Evolutionary conservation across 179 eudicot genomes (phyloP).

Genomic region (Beta macrorhiza): DNA sequence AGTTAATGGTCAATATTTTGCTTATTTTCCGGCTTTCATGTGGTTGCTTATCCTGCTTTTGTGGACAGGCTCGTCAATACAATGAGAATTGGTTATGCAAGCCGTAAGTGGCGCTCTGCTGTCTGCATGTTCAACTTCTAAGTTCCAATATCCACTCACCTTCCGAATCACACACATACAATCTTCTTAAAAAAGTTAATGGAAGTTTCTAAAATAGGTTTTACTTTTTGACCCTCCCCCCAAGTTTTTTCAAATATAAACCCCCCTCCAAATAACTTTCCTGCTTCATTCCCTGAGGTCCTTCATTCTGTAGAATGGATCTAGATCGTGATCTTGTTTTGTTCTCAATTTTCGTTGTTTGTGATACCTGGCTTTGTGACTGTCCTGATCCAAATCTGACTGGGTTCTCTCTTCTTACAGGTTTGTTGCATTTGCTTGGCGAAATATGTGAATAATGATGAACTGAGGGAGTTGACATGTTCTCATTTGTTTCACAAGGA

Average conservation of each 20-base stretch:
- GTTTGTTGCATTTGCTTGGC: constrained; percentile 54
- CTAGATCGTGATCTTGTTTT: neutral
- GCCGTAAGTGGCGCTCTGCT: neutral
- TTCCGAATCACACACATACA: no score
- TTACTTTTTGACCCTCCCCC: no score
- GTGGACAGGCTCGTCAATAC: neutral
- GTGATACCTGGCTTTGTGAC: constrained; percentile 1
- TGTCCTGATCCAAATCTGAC: constrained; percentile 10
- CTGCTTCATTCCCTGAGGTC: no score
- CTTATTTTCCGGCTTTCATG: neutral
- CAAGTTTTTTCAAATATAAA: no score
- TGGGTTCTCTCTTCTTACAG: constrained; percentile 21
- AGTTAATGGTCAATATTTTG: neutral
- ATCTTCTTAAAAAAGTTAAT: no score
- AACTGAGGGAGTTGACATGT: constrained; percentile 47
- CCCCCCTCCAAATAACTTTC: no score
- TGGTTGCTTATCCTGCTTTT: neutral
- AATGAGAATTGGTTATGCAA: neutral
- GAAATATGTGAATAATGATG: constrained; percentile 47
- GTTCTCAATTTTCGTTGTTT: neutral
- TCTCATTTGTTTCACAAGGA: constrained; percentile 51
- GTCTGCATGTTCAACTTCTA: neutral
- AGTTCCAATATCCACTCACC: neutral
- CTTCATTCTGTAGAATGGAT: neutral
- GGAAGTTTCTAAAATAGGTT: no score